Evolutionary conservation across 2,329 filamentous ascomycete genomes (phyloP).

Genomic region (Ophiostoma australiae): DNA sequence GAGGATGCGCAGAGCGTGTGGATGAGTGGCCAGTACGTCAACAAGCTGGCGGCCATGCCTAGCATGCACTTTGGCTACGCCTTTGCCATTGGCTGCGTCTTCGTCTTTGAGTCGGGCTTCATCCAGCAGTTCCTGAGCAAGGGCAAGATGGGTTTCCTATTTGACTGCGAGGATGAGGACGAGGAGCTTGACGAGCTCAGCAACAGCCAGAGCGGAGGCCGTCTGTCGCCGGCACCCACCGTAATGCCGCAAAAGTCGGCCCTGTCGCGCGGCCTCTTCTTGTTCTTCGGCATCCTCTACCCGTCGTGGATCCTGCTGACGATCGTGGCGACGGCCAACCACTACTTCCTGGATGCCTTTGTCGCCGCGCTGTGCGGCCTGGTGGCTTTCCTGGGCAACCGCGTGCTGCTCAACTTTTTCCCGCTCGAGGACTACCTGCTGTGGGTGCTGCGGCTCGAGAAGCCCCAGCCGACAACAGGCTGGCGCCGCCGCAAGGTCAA

Average conservation of each 20-base stretch:
- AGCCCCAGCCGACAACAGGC: conserved; percentile 52
- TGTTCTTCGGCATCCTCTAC: conserved; percentile 45
- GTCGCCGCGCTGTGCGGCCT: conserved; percentile 58
- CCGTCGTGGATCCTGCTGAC: conserved; percentile 50
- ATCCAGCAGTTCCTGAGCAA: conserved; percentile 34
- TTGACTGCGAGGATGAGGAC: conserved; percentile 23
- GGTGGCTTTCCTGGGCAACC: conserved; percentile 52
- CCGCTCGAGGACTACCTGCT: conserved; percentile 57
- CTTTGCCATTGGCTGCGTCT: conserved; percentile 50
- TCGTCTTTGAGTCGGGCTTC: conserved; percentile 49
- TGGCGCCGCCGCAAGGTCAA: conserved; percentile 18
- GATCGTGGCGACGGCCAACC: conserved; percentile 60
- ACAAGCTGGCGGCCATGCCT: conserved; percentile 55
- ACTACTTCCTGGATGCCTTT: conserved; percentile 61
- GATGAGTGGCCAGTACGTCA: conserved; percentile 54
- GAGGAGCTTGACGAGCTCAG: conserved; percentile 7
- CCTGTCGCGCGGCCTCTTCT: conserved; percentile 23
- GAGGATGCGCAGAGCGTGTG: conserved; percentile 49
- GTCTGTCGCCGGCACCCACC: not conserved
- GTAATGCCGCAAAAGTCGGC: not conserved
- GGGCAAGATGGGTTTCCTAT: not conserved
- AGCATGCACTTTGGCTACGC: conserved; percentile 54
- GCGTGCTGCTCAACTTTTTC: conserved; percentile 47
- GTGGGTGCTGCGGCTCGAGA: conserved; percentile 58
- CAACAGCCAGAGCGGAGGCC: not conserved